Base-by-base conservation (phyloP, 1,284 basidiomycete species). In the Cryptococcus wingfieldii region DNA sequence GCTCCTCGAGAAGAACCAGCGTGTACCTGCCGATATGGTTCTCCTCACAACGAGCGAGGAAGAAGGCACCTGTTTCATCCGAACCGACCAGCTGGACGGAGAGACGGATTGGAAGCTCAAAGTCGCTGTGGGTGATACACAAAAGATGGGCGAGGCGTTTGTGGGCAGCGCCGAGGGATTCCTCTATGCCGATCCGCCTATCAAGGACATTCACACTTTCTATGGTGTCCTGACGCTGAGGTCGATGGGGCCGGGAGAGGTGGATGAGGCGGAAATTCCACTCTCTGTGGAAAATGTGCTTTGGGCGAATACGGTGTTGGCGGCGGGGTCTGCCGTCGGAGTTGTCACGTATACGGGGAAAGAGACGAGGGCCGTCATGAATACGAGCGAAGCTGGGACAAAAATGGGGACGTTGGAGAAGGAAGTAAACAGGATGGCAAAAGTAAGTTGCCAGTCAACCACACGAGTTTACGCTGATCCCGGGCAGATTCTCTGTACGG, bases 31-130 rank as follows among this genome's bases (percentile, higher is more conserved):
- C 1, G 96, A 99, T 68, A 83, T 98, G 75, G 84, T 98, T 1
- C 80, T 99, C 16, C 80, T 99, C 8, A 84, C 87, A 38, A 98
- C 95, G 0, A 88, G 86, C 2, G 94, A 77, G 54, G 74, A 77
- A 34, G 75, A 87, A 37, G 96, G 96, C 2, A 94, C 93, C 1
- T 98, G 95, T 73, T 99, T 98, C 75, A 89, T 99, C 52, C 83
- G 95, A 5, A 99, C 96, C 0, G 96, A 99, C 76, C 96, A 98
- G 71, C 82, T 99, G 10, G 96, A 99, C 66, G 96, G 96, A 45
- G 96, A 99, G 77, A 99, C 96, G 1, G 96, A 98, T 68, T 98
- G 96, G 96, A 99, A 99, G 75, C 80, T 98, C 50, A 85, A 90
- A 10, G 86, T 97, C 1, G 94, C 95, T 0, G 86, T 96, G 4